Evolutionary conservation across 257 asterid genomes (phyloP), one percentile per base, ranked within the genome.

Genomic region (Lithospermum erythrorhizon): DNA sequence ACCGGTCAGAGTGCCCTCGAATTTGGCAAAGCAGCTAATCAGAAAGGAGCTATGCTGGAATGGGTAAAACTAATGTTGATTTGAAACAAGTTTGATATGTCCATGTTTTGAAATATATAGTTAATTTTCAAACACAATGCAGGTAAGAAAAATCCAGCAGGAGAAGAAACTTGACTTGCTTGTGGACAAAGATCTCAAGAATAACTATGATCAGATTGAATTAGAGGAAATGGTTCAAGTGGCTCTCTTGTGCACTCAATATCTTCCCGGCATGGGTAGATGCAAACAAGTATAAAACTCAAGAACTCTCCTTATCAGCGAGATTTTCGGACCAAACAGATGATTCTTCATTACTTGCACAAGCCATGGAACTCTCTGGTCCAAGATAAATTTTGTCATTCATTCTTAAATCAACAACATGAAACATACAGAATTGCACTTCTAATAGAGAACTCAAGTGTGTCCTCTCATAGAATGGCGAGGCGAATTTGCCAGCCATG

Each of bases 301-400:
- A 68, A 62, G 91, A 89, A 56, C 75, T 89, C 1, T 93, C 99
- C 20, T 81, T 94, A 21, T 89, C 97, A 0, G 95, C 87, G 37
- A 77, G 99, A 53, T 93, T 75, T 68, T 93, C 97, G 0, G 99
- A 84, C 64, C 90, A 81, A 16, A 87, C 97, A 0, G 95, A 89
- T 53, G 97, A 89, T 70, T 93, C 99, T 21, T 84, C 95, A 7
- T 68, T 89, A 61, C 76, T 93, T 47, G 90, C 85, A 13, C 96
- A 86, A 68, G 96, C 99, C 58, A 89, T 89, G 58, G 99, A 93
- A 69, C 84, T 93, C 22, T 93, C 99, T 17, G 99, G 99, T 60
- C 99, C 99, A 4, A 86, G 99, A 75, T 93, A 87, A 87, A 25
- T 14, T 23, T 24, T 13, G 7, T 35, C 10, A 24, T 56, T 23